These are phyloP conservation scores for Geotrichum armillariae DNA, from an alignment of 1,139 yeast species.

Conservation along the genomic window DNA sequence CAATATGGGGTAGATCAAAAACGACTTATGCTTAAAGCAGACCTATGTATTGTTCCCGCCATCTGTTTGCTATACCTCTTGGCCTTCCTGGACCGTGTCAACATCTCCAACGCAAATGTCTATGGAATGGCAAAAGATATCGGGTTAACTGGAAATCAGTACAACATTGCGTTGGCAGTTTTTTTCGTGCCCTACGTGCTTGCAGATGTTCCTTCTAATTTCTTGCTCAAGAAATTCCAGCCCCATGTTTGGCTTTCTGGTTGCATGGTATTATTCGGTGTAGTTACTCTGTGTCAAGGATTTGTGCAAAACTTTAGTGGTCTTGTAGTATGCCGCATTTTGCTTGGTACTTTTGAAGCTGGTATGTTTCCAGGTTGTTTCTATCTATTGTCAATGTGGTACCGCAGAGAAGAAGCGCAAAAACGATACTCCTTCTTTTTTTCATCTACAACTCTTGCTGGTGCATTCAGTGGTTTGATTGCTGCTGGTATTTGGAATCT, in stretches of 20 bases:
- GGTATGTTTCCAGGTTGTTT: conserved; percentile 76
- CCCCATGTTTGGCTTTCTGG: conserved; percentile 66
- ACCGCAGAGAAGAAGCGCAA: conserved; percentile 62
- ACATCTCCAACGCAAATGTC: conserved; percentile 70
- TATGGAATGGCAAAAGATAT: conserved; percentile 61
- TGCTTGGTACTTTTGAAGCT: conserved; percentile 65
- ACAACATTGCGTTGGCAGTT: conserved; percentile 58
- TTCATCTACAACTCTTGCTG: conserved; percentile 68
- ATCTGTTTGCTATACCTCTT: conserved; percentile 67
- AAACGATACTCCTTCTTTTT: conserved; percentile 68
- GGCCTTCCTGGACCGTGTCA: conserved; percentile 71
- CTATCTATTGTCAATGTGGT: conserved; percentile 57
- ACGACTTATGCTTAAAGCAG: conserved; percentile 62
- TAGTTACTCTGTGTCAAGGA: conserved; percentile 64
- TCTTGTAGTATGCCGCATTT: conserved; percentile 59
- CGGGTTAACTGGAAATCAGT: conserved; percentile 56
- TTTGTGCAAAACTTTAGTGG: conserved; percentile 59
- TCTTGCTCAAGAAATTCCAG: conserved; percentile 54
- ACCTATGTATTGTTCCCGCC: conserved; percentile 66
- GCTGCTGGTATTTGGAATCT: conserved; percentile 60
- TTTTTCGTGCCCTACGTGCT: conserved; percentile 72
- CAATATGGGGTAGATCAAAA: conserved; percentile 47
- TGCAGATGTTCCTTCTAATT: conserved; percentile 68
- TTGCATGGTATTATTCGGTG: conserved; percentile 62
- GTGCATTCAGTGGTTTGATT: conserved; percentile 80